phyloP scores from a whole-genome alignment of 176 grass and related monocot genomes.

The Avena atlantica region DNA sequence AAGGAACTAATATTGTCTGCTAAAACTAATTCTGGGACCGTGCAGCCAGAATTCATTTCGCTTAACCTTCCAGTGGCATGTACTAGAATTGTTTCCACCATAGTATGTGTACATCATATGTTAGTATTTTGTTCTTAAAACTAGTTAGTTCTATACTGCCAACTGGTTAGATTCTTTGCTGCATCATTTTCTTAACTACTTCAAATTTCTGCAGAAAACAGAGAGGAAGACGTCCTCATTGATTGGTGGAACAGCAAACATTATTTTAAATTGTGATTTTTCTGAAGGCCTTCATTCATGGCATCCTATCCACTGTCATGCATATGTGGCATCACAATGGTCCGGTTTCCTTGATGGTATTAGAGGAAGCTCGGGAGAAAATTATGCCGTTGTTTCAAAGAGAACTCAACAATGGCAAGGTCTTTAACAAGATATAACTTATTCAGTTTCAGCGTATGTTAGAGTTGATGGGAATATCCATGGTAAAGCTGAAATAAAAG shows the following conservation, averaged over 20 bases:
- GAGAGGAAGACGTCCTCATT: conserved; percentile 35
- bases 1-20: conserved; percentile 13
- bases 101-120: not conserved
- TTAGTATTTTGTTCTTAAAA: conserved; percentile 9
- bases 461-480: conserved; percentile 69
- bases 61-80: conserved; percentile 21
- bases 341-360: conserved; percentile 83
- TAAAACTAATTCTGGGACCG: conserved; percentile 20
- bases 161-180: conserved; percentile 9
- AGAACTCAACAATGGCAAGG: conserved; percentile 87
- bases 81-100: conserved; percentile 26
- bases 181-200: conserved; percentile 37
- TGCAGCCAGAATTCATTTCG: conserved; percentile 4
- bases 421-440: conserved; percentile 80
- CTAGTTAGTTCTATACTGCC: not conserved
- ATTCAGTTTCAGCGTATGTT: conserved; percentile 65
- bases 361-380: conserved; percentile 73
- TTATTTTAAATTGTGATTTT: conserved; percentile 74
- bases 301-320: conserved; percentile 68
- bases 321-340: conserved; percentile 89
- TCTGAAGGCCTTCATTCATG: conserved; percentile 71
- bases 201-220: conserved; percentile 58
- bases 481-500: conserved; percentile 63
- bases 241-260: conserved; percentile 52
- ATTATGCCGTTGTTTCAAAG: conserved; percentile 84